A percentile compares a stretch with the other conserved stretches of the same genome.
These are phyloP conservation scores for Leavenworthia alabamica DNA, from an alignment of 345 rosid species.

Conservation along the genomic window DNA sequence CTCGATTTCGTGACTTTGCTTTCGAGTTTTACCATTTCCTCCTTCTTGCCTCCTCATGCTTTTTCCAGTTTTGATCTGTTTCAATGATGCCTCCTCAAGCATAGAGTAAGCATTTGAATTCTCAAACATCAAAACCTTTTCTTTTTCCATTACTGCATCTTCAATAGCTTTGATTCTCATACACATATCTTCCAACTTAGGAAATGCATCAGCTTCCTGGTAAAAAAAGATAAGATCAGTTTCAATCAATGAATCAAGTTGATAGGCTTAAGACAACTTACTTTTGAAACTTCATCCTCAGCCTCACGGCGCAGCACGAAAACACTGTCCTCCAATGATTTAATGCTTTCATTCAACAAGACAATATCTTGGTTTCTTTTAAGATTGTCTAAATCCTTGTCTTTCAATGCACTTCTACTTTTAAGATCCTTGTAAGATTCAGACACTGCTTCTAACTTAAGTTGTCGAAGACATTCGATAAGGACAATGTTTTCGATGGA, in stretches of 20 bases:
- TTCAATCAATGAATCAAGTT: neutral
- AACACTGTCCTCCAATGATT: conserved; percentile 55
- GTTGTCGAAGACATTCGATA: conserved; percentile 51
- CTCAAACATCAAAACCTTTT: conserved; percentile 46
- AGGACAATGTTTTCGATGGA: conserved; percentile 56
- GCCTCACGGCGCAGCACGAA: conserved; percentile 28
- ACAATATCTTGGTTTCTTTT: conserved; percentile 47
- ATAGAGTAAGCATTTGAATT: conserved; percentile 44
- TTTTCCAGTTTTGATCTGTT: conserved; percentile 41
- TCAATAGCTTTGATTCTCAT: conserved; percentile 58
- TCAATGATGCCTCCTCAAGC: conserved; percentile 47
- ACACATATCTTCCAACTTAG: conserved; percentile 41
- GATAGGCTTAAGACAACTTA: conserved; percentile 23
- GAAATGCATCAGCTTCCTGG: conserved; percentile 38
- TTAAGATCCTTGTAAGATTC: conserved; percentile 39
- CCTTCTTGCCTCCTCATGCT: conserved; percentile 36
- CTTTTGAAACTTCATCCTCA: conserved; percentile 38
- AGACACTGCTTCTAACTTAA: conserved; percentile 43
- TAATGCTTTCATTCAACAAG: conserved; percentile 48
- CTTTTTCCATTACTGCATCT: conserved; percentile 51
- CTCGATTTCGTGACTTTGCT: conserved; percentile 42
- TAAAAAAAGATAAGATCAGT: conserved; percentile 7
- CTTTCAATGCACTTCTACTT: conserved; percentile 33
- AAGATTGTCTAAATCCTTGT: conserved; percentile 39
- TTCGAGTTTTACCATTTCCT: conserved; percentile 31